phyloP scores from a whole-genome alignment of 108 stramenopile species.

The Cylindrotheca closterium region DNA sequence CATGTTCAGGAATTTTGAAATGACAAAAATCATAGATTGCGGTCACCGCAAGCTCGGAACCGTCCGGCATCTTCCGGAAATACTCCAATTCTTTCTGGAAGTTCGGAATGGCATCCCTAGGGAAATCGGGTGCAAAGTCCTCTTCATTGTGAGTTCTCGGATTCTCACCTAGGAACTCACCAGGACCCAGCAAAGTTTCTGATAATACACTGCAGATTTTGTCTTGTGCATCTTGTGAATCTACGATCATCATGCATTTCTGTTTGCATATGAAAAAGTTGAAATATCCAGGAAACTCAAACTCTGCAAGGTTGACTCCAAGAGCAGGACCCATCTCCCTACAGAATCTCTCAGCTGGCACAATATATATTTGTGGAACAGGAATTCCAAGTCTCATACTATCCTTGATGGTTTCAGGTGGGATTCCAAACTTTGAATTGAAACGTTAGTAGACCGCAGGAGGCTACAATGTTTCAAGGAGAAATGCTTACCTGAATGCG shows the following conservation, averaged over 20 bases:
- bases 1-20: constrained; percentile 59
- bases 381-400: constrained; percentile 83
- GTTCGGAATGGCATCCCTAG: constrained; percentile 79
- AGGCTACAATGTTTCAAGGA: too few relatives aligned
- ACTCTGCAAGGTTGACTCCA: constrained; percentile 93
- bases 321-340: constrained; percentile 87
- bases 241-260: constrained; percentile 86
- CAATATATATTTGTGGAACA: constrained; percentile 87
- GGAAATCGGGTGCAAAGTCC: constrained; percentile 84
- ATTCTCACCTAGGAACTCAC: constrained; percentile 61
- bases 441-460: background rate
- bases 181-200: constrained; percentile 85
- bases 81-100: constrained; percentile 86
- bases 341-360: constrained; percentile 91
- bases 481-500: constrained; percentile 62
- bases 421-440: constrained; percentile 80
- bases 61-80: constrained; percentile 84
- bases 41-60: constrained; percentile 75
- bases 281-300: constrained; percentile 97
- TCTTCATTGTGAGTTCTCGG: constrained; percentile 59
- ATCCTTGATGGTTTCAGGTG: constrained; percentile 97
- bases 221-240: constrained; percentile 75
- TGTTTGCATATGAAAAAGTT: constrained; percentile 89
- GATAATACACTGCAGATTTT: constrained; percentile 81
- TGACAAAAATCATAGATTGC: constrained; percentile 80